Conservation (phyloP, 495 filamentous ascomycete species). For the Bombardia bombarda region DNA sequence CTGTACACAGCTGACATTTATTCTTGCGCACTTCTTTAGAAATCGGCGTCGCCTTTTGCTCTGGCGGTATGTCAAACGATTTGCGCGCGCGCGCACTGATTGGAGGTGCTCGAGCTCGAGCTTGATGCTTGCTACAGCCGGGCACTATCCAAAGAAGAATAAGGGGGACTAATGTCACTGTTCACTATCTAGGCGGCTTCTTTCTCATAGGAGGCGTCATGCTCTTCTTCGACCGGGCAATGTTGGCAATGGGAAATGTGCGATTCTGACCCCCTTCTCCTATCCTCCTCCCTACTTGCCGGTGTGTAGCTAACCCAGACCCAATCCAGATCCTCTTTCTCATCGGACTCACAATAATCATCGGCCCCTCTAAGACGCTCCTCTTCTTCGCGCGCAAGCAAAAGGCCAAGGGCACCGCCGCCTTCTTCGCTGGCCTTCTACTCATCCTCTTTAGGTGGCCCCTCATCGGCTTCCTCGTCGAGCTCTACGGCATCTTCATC, state of each 20-base stretch:
- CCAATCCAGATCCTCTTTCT: slow-evolving; percentile 98
- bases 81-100: neutral
- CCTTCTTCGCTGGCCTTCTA: slow-evolving; percentile 75
- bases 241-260: slow-evolving; percentile 50
- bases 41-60: slow-evolving; percentile 92
- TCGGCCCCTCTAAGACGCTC: slow-evolving; percentile 84
- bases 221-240: slow-evolving; percentile 94
- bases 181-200: slow-evolving; percentile 82
- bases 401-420: slow-evolving; percentile 85
- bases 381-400: slow-evolving; percentile 89
- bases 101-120: too few species aligned
- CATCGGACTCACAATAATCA: slow-evolving; percentile 87
- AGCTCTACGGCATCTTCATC: slow-evolving; percentile 86
- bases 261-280: slow-evolving; percentile 64
- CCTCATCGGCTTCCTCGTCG: slow-evolving; percentile 78
- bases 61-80: slow-evolving; percentile 62
- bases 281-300: neutral
- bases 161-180: too few species aligned
- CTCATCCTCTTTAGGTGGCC: slow-evolving; percentile 87
- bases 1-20: slow-evolving; percentile 21
- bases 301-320: too few species aligned
- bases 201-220: slow-evolving; percentile 90
- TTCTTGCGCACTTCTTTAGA: slow-evolving; percentile 45
- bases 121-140: too few species aligned
- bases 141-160: neutral